Base-by-base conservation (phyloP, 305 asterid species). In the Plantago lanceolata region DNA sequence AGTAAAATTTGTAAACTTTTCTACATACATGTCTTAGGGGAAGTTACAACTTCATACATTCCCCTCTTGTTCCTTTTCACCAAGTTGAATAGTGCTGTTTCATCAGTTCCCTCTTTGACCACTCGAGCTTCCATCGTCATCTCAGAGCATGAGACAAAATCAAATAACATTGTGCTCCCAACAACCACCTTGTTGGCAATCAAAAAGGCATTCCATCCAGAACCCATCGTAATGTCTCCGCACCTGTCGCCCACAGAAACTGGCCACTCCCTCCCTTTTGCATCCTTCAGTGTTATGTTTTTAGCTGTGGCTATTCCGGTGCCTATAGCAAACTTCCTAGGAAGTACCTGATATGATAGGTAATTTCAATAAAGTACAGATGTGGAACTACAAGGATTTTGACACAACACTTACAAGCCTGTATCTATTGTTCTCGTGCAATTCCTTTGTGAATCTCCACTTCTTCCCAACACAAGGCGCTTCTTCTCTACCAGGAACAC, bases 201-300 rank as follows among this genome's bases (percentile, higher is more conserved):
- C 53, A 53, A 54, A 33, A 70, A 70, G 29, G 26, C 18, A 6
- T 7, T 49, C 75, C 66, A 58, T 43, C 57, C 66, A 45, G 50
- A 15, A 40, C 59, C 49, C 33, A 47, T 14, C 44, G 5, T 11
- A 48, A 47, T 48, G 1, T 19, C 16, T 7, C 44, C 44, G 2
- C 37, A 24, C n/a, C 64, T 28, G 17, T 20, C 40, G 13, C 9
- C 17, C 3, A 57, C 45, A 11, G 19, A 6, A 35, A 67, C 52
- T n/a, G 62, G 19, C 62, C 62, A 57, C 8, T 17, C 4, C 62
- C 62, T 57, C 18, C 62, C 62, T 33, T 57, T 40, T n/a, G 15
- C 26, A 33, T 57, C 17, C 48, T 16, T 20, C 62, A 33, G 48
- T 57, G 6, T 31, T 35, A 57, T 7, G 2, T 8, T 29, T 18